Evolutionary conservation across 2,329 filamentous ascomycete species (phyloP).

Genomic region (Fusarium haematococcum): DNA sequence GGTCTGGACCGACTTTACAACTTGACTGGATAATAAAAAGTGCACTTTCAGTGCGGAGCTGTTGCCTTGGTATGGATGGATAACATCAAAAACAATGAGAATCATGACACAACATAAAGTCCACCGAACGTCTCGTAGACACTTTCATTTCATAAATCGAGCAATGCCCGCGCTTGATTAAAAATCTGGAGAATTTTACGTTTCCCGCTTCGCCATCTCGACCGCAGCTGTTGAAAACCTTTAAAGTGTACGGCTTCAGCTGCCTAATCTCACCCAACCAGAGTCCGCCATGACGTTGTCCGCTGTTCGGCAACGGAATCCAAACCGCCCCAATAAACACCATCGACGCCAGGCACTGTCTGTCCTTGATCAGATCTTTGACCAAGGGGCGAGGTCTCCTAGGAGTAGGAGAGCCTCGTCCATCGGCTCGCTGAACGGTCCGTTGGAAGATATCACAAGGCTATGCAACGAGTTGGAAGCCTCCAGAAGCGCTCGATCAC

Average conservation of each 20-base stretch:
- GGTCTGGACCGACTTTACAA: constrained; percentile 1
- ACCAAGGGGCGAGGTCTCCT: constrained; percentile 22
- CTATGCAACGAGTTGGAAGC: background rate
- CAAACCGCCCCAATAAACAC: constrained; percentile 3
- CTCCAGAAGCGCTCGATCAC: background rate
- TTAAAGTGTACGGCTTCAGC: background rate
- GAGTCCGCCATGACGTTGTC: background rate
- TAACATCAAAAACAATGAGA: background rate
- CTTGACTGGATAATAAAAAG: constrained; percentile 16
- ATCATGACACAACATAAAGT: background rate
- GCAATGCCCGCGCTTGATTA: background rate
- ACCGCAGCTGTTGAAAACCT: background rate
- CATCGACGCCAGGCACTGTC: constrained; percentile 9
- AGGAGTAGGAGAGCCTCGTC: constrained; percentile 2
- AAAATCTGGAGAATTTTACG: background rate
- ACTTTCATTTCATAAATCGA: background rate
- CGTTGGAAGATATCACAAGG: background rate
- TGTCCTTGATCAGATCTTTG: constrained; percentile 17
- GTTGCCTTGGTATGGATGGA: background rate
- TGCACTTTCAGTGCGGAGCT: constrained; percentile 22
- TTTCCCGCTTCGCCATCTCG: background rate
- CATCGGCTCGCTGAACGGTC: constrained; percentile 3
- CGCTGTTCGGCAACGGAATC: background rate
- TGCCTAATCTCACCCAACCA: background rate
- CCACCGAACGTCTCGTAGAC: background rate